Evolutionary conservation across 2,329 filamentous ascomycete genomes (phyloP).

Genomic region (Aureobasidium subglaciale): DNA sequence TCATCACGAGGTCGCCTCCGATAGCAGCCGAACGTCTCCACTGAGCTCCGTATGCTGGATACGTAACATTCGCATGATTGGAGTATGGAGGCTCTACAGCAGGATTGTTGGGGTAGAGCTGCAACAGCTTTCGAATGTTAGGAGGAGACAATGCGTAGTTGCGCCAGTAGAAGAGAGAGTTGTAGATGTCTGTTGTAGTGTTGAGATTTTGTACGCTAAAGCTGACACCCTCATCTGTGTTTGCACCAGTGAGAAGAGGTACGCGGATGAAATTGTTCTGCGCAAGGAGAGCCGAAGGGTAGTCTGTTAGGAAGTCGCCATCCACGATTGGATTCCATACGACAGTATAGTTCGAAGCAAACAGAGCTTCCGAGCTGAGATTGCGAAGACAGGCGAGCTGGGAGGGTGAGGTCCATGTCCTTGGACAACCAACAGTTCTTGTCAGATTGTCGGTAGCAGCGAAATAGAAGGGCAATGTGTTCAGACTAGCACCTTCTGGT

Average conservation of each 20-base stretch:
- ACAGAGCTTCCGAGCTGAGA: slow-evolving; percentile 17
- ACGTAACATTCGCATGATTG: slow-evolving; percentile 21
- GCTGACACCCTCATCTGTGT: slow-evolving; percentile 43
- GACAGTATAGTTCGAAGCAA: slow-evolving; percentile 20
- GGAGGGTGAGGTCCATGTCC: slow-evolving; percentile 16
- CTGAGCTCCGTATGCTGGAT: slow-evolving; percentile 31
- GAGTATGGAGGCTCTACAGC: slow-evolving; percentile 40
- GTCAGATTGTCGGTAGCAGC: slow-evolving; percentile 18
- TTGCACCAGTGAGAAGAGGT: slow-evolving; percentile 43
- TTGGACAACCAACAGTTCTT: slow-evolving; percentile 18
- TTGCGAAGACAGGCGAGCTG: slow-evolving; percentile 18
- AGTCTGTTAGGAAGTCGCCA: slow-evolving; percentile 42
- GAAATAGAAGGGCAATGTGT: slow-evolving; percentile 16
- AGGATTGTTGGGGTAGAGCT: slow-evolving; percentile 45
- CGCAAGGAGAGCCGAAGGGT: slow-evolving; percentile 40
- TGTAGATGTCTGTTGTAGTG: slow-evolving; percentile 39
- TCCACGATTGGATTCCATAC: slow-evolving; percentile 34
- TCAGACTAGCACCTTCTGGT: slow-evolving; percentile 25
- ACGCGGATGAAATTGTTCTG: slow-evolving; percentile 39
- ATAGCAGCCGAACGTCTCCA: slow-evolving; percentile 40
- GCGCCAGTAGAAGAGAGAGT: slow-evolving; percentile 37
- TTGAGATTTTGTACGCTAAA: slow-evolving; percentile 37
- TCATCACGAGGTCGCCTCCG: slow-evolving; percentile 44
- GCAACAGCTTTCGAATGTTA: slow-evolving; percentile 37
- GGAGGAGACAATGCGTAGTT: slow-evolving; percentile 41